These are phyloP conservation scores for Pontederia paniculata DNA, from an alignment of 176 grass and related monocot species.

Conservation along the genomic window DNA sequence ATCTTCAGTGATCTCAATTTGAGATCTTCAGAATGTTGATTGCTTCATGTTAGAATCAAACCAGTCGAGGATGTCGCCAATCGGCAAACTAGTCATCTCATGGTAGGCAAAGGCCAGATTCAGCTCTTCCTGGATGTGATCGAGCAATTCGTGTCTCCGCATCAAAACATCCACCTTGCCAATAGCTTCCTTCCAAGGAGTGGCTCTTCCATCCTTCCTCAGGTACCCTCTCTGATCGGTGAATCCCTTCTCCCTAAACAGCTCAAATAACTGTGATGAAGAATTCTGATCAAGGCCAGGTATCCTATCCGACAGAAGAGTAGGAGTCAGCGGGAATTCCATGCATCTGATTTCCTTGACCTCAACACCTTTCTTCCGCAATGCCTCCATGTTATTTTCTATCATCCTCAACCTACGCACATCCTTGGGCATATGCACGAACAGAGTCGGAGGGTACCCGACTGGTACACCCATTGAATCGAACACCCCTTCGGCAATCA, in stretches of 20 bases:
- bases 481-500: slow-evolving; percentile 68
- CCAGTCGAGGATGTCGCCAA: slow-evolving; percentile 55
- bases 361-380: slow-evolving; percentile 40
- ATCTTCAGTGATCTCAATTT: background rate
- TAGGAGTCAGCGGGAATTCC: slow-evolving; percentile 43
- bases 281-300: slow-evolving; percentile 23
- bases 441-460: slow-evolving; percentile 40
- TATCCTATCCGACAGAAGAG: slow-evolving; percentile 43
- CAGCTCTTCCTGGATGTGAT: slow-evolving; percentile 57
- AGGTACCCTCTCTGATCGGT: slow-evolving; percentile 45
- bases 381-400: slow-evolving; percentile 35
- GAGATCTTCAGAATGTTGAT: background rate
- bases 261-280: slow-evolving; percentile 31
- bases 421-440: slow-evolving; percentile 86
- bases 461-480: background rate
- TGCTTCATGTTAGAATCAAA: slow-evolving; percentile 35
- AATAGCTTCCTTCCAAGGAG: slow-evolving; percentile 47
- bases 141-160: slow-evolving; percentile 27
- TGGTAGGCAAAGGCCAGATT: slow-evolving; percentile 71
- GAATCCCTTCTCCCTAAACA: slow-evolving; percentile 39
- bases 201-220: slow-evolving; percentile 41
- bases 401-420: slow-evolving; percentile 25
- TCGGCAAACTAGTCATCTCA: slow-evolving; percentile 61
- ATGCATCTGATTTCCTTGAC: slow-evolving; percentile 43
- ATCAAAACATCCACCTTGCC: slow-evolving; percentile 25